Evolutionary conservation across 176 grass and related monocot species (phyloP), one percentile per base, ranked within the genome.

Genomic region (Oryza longistaminata): DNA sequence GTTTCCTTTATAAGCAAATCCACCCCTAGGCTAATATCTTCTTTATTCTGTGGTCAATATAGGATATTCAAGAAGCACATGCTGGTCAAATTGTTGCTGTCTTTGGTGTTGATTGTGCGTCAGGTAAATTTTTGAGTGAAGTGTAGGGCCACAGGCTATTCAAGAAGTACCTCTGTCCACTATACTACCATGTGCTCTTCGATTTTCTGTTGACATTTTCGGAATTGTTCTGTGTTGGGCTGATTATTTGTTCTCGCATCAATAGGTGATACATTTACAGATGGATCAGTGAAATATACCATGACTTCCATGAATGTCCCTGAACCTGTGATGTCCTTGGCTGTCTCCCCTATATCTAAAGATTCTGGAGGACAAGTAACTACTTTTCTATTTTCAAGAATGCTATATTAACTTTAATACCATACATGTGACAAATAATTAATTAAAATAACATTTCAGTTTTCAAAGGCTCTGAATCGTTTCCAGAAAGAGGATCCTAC

Each of bases 231-330:
- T 74, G 15, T 16, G 17, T 58, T 58, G 52, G n/a, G 55, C 85
- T 81, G 40, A 86, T 67, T 66, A 66, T 33, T 29, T 27, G 45
- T 85, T 25, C 66, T 74, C 79, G 42, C 62, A 87, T 84, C 69
- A 85, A 81, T 85, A 98, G 96, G 96, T 45, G 93, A 98, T 92
- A 98, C 96, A 72, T 98, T 98, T 87, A 98, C 96, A 33, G 90
- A 98, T 81, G 96, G 96, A 60, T 87, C 91, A 58, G 93, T 95
- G 21, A 98, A 91, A 81, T 98, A 98, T 82, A 98, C 96, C 16
- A 94, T 98, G 96, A 98, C 96, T 49, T 98, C 96, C 49, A 98
- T 98, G 96, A 95, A 93, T 90, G 93, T 98, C 40, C 93, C 96
- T 90, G 95, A 98, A 85, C 95, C 95, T 73, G 95, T 98, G 69